Base-by-base conservation (phyloP, 2,329 filamentous ascomycete species). In the Zelopaecilomyces penicillatus region DNA sequence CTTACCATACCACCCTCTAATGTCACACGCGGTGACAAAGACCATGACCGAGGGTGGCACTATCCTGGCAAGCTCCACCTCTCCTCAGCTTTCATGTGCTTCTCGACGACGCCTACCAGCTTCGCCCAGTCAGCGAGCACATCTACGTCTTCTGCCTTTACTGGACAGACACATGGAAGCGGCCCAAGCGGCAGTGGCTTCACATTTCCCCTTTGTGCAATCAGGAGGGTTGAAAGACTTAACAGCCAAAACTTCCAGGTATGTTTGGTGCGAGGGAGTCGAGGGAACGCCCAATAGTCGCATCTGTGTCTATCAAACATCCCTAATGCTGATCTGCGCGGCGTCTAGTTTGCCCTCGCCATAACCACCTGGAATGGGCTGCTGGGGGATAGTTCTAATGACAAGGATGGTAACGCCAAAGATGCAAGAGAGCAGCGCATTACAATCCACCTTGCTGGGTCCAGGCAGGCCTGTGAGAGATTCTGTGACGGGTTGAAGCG, bases 401-500 rank as follows among this genome's bases (percentile, higher is more conserved):
- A 79, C 12, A 69, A 67, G 43, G 58, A 62, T 27, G 42, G 35
- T n/a, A 44, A 72, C 10, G 65, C 63, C 49, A 70, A 65, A 44
- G 65, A 70, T 31, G 54, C 58, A 9, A 66, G 70, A 43, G 85
- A 89, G 51, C 93, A 96, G 61, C 86, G 89, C 58, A 85, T 98
- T 53, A 95, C 89, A 1, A 78, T 98, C 48, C 87, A 95, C 64
- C 80, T 98, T 40, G 87, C 88, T 29, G 91, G 90, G 29, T 93
- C 85, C 59, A 81, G 91, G 45, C 87, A 85, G 59, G 82, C 86
- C 39, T 97, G 91, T 63, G 93, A 98, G 66, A 77, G 89, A 43
- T 98, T 98, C 68, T 98, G 93, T 63, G 93, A 98, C 67, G 88
- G 86, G 5, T 73, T 98, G 52, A 98, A 97, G 67, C 88, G 85